Conservation (phyloP, 306 rosid genomes). For the Citrullus mucosospermus region DNA sequence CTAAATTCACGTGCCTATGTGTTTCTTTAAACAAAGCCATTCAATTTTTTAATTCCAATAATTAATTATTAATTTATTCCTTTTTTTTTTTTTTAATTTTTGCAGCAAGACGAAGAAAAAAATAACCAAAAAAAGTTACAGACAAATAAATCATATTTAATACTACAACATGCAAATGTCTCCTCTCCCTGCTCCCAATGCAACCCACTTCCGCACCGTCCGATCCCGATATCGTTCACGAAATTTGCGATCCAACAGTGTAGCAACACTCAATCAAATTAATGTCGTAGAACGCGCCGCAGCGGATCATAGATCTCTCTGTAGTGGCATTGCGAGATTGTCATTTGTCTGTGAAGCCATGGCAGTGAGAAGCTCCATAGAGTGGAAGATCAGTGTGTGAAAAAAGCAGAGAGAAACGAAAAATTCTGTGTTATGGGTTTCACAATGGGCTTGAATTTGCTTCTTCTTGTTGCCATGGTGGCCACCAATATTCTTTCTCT, state of each 20-base stretch:
- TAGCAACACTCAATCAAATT: background rate
- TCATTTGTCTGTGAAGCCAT: background rate
- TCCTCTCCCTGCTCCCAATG: background rate
- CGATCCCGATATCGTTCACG: background rate
- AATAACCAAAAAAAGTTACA: background rate
- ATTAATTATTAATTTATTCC: background rate
- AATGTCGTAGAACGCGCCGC: background rate
- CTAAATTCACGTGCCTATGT: background rate
- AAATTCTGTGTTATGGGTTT: slow-evolving; percentile 34
- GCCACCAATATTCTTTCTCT: slow-evolving; percentile 91
- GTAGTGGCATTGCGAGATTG: background rate
- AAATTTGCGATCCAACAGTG: background rate
- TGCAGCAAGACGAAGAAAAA: background rate
- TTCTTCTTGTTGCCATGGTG: slow-evolving; percentile 83
- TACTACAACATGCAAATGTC: background rate
- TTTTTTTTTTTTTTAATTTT: background rate
- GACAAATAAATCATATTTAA: background rate
- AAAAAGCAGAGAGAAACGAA: background rate
- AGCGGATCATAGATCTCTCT: background rate
- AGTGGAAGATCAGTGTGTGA: background rate
- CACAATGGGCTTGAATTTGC: slow-evolving; percentile 66
- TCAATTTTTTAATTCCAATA: background rate
- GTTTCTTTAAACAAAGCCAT: background rate
- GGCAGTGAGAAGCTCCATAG: background rate
- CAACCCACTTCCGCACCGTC: background rate